Conservation (phyloP, 768 basidiomycete species). For the Suillus americanus region DNA sequence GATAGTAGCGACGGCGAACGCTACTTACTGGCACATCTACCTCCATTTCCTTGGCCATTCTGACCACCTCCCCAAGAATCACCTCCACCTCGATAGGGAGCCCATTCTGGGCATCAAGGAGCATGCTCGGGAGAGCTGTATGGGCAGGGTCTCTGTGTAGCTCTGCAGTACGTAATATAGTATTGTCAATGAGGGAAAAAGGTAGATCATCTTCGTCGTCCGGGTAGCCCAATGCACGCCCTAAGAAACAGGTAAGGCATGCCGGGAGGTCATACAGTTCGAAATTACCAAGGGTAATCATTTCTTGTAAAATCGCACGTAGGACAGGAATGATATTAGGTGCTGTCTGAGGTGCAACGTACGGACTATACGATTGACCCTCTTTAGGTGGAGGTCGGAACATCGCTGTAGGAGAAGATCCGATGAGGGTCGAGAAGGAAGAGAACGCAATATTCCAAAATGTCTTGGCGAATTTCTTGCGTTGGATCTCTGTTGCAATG, state of each 20-base stretch:
- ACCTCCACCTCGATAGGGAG: constrained; percentile 68
- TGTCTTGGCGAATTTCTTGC: constrained; percentile 61
- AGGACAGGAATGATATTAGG: constrained; percentile 48
- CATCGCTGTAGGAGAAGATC: constrained; percentile 48
- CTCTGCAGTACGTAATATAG: constrained; percentile 38
- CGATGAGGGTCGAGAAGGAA: constrained; percentile 49
- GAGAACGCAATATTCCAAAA: constrained; percentile 64
- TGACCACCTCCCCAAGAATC: constrained; percentile 60
- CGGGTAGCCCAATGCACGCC: constrained; percentile 47
- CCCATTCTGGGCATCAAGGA: constrained; percentile 45
- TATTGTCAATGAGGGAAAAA: constrained; percentile 38
- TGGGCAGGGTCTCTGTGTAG: constrained; percentile 43
- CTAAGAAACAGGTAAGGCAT: constrained; percentile 21
- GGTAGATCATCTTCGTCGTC: constrained; percentile 47
- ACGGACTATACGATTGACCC: constrained; percentile 38
- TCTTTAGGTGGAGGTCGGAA: constrained; percentile 46
- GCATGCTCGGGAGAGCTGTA: constrained; percentile 58
- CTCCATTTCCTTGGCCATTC: constrained; percentile 44
- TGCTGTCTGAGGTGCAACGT: constrained; percentile 40
- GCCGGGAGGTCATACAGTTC: background rate
- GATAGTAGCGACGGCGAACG: background rate
- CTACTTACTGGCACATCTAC: constrained; percentile 52
- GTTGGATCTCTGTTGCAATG: constrained; percentile 59
- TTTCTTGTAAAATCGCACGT: constrained; percentile 45
- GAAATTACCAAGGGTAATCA: constrained; percentile 39